These are phyloP conservation scores for Rhizopogon salebrosus DNA, from an alignment of 768 basidiomycete species.

Conservation along the genomic window DNA sequence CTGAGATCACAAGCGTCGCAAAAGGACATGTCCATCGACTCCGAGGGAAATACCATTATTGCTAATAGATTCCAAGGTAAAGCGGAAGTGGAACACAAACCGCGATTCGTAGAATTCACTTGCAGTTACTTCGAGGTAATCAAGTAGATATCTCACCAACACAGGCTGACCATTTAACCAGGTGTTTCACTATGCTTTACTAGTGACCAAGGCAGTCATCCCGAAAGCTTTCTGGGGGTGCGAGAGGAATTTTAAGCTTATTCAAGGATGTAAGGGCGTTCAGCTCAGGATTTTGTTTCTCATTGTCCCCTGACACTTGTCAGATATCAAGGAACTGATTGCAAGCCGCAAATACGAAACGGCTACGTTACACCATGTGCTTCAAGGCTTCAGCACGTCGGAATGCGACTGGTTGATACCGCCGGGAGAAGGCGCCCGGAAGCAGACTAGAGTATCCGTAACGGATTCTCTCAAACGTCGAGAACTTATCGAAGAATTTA, in stretches of 20 bases:
- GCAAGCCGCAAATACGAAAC: constrained; percentile 77
- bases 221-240: constrained; percentile 80
- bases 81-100: constrained; percentile 48
- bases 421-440: constrained; percentile 27
- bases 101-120: constrained; percentile 74
- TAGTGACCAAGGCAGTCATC: constrained; percentile 64
- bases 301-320: not conserved
- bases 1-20: constrained; percentile 47
- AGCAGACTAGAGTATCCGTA: constrained; percentile 48
- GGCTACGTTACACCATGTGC: constrained; percentile 63
- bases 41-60: constrained; percentile 41
- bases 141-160: not conserved
- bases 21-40: constrained; percentile 47
- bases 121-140: constrained; percentile 60
- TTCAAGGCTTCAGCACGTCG: constrained; percentile 71
- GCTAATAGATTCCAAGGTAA: constrained; percentile 42
- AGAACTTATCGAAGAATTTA: constrained; percentile 80
- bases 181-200: constrained; percentile 66
- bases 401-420: constrained; percentile 79
- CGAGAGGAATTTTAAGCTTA: constrained; percentile 51
- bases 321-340: constrained; percentile 76
- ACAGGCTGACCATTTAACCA: constrained; percentile 20
- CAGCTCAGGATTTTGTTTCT: not conserved
- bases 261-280: constrained; percentile 47
- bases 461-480: constrained; percentile 71